Evolutionary conservation across 495 filamentous ascomycete species (phyloP).

Genomic region (Aspergillus avenaceus): DNA sequence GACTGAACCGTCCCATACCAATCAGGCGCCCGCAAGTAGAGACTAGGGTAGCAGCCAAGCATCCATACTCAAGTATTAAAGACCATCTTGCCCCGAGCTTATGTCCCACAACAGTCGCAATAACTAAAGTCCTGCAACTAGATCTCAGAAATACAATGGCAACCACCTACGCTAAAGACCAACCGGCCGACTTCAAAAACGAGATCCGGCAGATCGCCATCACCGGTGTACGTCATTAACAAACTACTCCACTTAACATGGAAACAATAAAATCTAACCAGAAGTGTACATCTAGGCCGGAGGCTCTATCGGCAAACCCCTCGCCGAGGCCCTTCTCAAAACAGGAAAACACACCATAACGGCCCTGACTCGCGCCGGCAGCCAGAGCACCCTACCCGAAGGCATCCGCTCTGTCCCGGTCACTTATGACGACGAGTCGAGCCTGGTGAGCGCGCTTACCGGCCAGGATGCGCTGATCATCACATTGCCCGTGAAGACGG

Average conservation of each 20-base stretch:
- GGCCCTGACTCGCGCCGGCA: constrained; percentile 45
- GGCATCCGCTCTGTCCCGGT: constrained; percentile 40
- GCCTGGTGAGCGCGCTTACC: constrained; percentile 43
- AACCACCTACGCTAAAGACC: constrained; percentile 15
- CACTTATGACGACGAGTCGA: constrained; percentile 43
- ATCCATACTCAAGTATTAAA: too few species aligned
- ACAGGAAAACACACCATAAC: constrained; percentile 50
- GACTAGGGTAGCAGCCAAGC: too few species aligned
- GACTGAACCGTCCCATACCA: too few species aligned
- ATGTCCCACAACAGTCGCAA: too few species aligned
- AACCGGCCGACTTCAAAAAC: constrained; percentile 27
- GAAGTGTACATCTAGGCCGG: constrained; percentile 40
- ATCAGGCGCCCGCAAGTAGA: too few species aligned
- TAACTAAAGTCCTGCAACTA: too few species aligned
- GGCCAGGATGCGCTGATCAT: constrained; percentile 59
- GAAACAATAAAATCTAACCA: constrained; percentile 1
- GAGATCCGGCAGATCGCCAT: constrained; percentile 34
- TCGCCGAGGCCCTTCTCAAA: constrained; percentile 46
- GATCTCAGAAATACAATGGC: too few species aligned
- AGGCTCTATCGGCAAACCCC: constrained; percentile 52
- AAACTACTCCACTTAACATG: neutral
- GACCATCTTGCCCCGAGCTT: too few species aligned
- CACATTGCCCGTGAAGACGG: constrained; percentile 41
- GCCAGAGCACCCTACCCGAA: constrained; percentile 32
- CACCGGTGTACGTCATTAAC: constrained; percentile 28